Evolutionary conservation across 2,329 filamentous ascomycete genomes (phyloP), one percentile per base, ranked within the genome.

Genomic region (Akanthomyces dipterigenus): DNA sequence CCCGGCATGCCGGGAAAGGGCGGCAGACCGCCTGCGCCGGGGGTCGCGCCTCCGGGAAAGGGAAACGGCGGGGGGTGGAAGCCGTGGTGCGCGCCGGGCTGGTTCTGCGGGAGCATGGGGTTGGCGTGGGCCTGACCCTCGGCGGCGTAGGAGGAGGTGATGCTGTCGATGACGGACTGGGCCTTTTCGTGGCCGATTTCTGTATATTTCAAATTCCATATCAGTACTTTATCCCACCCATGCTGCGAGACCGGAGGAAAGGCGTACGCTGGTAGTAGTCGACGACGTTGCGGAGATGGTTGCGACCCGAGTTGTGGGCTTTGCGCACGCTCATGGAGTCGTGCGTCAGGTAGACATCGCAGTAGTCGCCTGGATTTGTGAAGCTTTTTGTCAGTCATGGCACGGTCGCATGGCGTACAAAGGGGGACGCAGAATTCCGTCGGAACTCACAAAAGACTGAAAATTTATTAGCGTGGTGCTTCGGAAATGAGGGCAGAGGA

Each of bases 301-400:
- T 99, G 70, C 93, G 87, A 65, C 95, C 95, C 73, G 87, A 89
- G 81, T 99, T 99, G 78, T 99, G 95, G 55, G 95, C 95, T 80
- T 98, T 98, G 70, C 95, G 93, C 77, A 99, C 95, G 78, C 92
- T 96, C 93, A 98, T 98, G 50, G 92, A 96, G 83, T 99, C 95
- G 84, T 99, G 95, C 68, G 95, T 99, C 70, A 99, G 89, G 84
- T 99, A 99, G 76, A 99, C 95, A 89, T 99, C 95, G 85, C 95
- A 99, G 78, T 99, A 99, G 77, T 99, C 95, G 83, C 93, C 76
- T 63, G 63, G 24, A 51, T 7, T 7, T 24, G 45, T n/a, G 59
- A 43, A 55, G 61, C 28, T 24, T 55, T 45, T 56, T 45, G 40
- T 56, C 42, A 48, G 54, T 55, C 36, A 28, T 49, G 46, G 11